Conservation (phyloP, 345 rosid species). For the Leavenworthia alabamica region DNA sequence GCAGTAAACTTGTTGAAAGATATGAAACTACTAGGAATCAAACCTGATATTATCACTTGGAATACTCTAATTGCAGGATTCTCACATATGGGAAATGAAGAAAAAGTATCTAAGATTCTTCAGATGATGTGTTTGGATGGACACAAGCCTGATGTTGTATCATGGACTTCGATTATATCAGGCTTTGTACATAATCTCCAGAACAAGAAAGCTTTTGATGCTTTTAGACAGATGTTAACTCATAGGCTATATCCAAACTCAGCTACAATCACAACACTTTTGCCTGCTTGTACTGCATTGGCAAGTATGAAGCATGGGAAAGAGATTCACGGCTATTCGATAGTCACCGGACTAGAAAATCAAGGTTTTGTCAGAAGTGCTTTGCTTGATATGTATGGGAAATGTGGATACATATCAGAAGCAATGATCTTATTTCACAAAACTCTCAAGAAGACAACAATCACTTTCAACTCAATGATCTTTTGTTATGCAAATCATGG, state of each 20-base stretch:
- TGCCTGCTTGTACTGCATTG: constrained; percentile 59
- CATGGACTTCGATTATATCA: constrained; percentile 79
- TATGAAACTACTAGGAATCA: constrained; percentile 32
- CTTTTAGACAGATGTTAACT: constrained; percentile 55
- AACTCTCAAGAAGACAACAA: constrained; percentile 46
- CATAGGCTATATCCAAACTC: constrained; percentile 46
- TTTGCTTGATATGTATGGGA: constrained; percentile 80
- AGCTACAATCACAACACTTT: constrained; percentile 59
- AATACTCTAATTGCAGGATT: constrained; percentile 60
- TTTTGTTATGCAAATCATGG: constrained; percentile 83
- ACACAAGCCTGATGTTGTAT: constrained; percentile 58
- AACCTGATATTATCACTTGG: constrained; percentile 68
- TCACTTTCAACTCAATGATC: constrained; percentile 85
- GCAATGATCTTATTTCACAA: constrained; percentile 51
- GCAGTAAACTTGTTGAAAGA: constrained; percentile 50
- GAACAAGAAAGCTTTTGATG: constrained; percentile 45
- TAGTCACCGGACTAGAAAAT: constrained; percentile 53
- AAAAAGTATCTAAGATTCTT: constrained; percentile 40
- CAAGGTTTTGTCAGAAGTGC: constrained; percentile 63
- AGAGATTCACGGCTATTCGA: constrained; percentile 65
- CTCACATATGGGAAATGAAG: constrained; percentile 47
- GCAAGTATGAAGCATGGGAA: constrained; percentile 48
- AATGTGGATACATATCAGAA: constrained; percentile 58
- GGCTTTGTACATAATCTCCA: constrained; percentile 63
- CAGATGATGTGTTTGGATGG: constrained; percentile 44